Evolutionary conservation across 495 filamentous ascomycete species (phyloP), one percentile per base, ranked within the genome.

Genomic region (Hyaloscypha bicolor): DNA sequence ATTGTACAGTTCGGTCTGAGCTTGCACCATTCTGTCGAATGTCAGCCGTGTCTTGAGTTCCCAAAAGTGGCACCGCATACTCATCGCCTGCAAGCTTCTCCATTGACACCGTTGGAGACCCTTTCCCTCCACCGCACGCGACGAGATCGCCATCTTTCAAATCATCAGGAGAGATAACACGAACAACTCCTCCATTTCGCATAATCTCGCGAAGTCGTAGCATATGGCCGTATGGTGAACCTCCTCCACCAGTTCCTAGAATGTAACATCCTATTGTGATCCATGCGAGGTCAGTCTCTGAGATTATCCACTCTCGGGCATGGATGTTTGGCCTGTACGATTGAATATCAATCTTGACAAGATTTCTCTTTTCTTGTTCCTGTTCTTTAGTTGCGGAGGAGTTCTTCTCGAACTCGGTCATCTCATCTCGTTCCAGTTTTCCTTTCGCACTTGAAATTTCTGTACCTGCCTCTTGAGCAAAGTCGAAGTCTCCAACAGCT

Each of bases 181-280:
- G 76, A 29, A 85, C 78, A 0, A 78, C 72, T 37, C 77, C 79
- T 14, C 83, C 83, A 21, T 74, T 71, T 6, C 79, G 79, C 0
- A 86, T 73, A 45, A 83, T 79, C n/a, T 80, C 73, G 0, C 79
- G 75, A 12, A 84, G 76, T 11, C 72, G 76, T 19, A 82, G 73
- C 74, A 78, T 79, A 21, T 77, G 72, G 5, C 79, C 70, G 58
- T 83, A 83, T 11, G 83, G 83, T 11, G 76, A 81, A 5, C 83
- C 83, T 14, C 87, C 87, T 0, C 87, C 87, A 9, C 86, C 87
- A 1, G 83, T 85, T 6, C 87, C 87, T 6, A 90, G 82, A 60
- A 90, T 83, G 68, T 87, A 86, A 71, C 85, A 88, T 2, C 87
- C 87, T 11, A 76, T 80, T 0, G 82, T 77, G 39, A 90, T 85